Conservation (phyloP, 345 rosid species). For the Passiflora organensis region DNA sequence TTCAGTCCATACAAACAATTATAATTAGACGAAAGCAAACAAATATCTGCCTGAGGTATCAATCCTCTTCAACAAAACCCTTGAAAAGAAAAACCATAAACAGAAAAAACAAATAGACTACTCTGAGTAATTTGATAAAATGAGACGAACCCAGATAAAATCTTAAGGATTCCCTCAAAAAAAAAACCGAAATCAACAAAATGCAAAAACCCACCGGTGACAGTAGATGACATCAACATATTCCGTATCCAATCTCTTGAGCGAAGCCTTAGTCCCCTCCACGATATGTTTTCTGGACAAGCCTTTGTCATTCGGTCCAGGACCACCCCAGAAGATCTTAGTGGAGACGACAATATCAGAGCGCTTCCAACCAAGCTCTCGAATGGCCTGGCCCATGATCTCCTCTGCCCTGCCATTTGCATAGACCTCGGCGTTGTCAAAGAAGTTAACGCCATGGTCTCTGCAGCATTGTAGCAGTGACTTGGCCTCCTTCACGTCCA, state of each 20-base stretch:
- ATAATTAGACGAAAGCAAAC: too few relatives aligned
- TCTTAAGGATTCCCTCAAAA: too few relatives aligned
- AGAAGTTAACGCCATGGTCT: conserved; percentile 90
- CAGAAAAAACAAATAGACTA: too few relatives aligned
- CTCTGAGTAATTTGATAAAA: too few relatives aligned
- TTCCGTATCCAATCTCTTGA: conserved; percentile 88
- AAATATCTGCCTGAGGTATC: too few relatives aligned
- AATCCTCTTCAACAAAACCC: too few relatives aligned
- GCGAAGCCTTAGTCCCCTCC: conserved; percentile 91
- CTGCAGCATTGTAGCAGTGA: conserved; percentile 89
- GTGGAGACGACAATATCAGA: conserved; percentile 89
- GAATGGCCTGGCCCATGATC: conserved; percentile 97
- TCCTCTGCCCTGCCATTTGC: conserved; percentile 97
- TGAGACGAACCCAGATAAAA: too few relatives aligned
- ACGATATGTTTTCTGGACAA: conserved; percentile 83
- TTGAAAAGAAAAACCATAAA: too few relatives aligned
- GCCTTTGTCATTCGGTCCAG: conserved; percentile 93
- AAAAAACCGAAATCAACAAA: not conserved
- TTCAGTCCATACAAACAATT: too few relatives aligned
- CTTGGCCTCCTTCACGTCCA: conserved; percentile 93
- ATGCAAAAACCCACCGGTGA: conserved; percentile 43
- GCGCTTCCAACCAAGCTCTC: conserved; percentile 93
- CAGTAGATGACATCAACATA: conserved; percentile 86
- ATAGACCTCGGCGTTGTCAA: conserved; percentile 98
- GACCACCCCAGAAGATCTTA: conserved; percentile 99